phyloP scores from a whole-genome alignment of 306 rosid genomes.

The Vigna radiata region DNA sequence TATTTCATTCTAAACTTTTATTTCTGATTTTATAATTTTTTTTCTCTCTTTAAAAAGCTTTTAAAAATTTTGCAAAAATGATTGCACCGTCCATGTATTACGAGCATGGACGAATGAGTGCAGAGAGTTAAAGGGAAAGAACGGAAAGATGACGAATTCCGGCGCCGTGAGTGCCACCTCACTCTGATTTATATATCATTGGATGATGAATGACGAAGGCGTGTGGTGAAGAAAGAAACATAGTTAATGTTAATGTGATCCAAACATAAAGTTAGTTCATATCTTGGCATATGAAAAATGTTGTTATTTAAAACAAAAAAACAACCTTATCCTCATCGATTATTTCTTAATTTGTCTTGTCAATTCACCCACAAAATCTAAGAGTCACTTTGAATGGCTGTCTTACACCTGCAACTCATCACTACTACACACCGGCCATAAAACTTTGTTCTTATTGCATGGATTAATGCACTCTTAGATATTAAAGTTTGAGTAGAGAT shows the following conservation, averaged over 20 bases:
- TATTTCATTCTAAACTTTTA: too few species aligned
- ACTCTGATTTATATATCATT: not conserved
- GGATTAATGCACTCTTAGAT: not conserved
- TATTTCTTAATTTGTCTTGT: constrained; percentile 2
- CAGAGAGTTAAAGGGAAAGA: not conserved
- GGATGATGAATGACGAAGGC: not conserved
- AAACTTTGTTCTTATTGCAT: not conserved
- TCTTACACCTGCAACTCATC: not conserved
- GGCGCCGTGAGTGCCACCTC: not conserved
- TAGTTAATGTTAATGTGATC: not conserved
- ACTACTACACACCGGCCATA: not conserved
- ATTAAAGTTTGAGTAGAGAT: not conserved
- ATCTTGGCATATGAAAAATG: not conserved
- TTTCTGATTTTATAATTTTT: too few species aligned
- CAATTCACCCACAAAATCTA: not conserved
- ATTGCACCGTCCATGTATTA: not conserved
- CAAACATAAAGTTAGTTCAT: not conserved
- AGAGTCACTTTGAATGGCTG: not conserved
- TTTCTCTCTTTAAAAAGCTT: too few species aligned
- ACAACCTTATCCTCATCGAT: not conserved
- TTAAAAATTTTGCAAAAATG: not conserved
- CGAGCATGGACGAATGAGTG: not conserved
- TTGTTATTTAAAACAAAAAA: not conserved
- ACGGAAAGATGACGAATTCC: not conserved
- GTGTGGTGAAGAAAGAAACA: not conserved